A percentile compares a stretch with the other conserved stretches of the same genome.
phyloP scores from a whole-genome alignment of 2,329 filamentous ascomycete genomes.

The Claviceps capensis region DNA sequence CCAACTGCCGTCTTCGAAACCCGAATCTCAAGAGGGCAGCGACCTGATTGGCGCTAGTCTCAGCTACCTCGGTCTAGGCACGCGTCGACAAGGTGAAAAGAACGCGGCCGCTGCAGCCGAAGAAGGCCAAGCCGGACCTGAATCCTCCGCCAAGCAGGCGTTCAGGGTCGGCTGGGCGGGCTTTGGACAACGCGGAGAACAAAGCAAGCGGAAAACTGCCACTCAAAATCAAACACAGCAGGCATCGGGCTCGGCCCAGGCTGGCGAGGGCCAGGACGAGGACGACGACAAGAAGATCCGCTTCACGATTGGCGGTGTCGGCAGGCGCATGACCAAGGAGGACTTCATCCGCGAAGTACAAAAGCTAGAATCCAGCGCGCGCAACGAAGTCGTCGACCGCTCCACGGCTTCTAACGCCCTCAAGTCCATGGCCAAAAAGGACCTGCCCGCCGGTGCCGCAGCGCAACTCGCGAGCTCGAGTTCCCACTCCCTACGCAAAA shows the following conservation, averaged over 20 bases:
- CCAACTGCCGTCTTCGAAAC: slow-evolving; percentile 49
- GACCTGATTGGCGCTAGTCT: slow-evolving; percentile 30
- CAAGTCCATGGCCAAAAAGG: slow-evolving; percentile 35
- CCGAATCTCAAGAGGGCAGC: slow-evolving; percentile 22
- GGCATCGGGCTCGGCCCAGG: neutral
- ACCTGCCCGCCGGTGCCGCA: slow-evolving; percentile 8
- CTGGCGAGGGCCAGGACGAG: neutral
- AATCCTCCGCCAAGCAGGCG: slow-evolving; percentile 24
- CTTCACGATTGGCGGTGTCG: slow-evolving; percentile 63
- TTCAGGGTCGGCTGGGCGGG: slow-evolving; percentile 36
- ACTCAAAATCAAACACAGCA: slow-evolving; percentile 24
- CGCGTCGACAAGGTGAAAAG: slow-evolving; percentile 28
- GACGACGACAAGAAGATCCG: slow-evolving; percentile 59
- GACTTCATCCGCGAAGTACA: slow-evolving; percentile 67
- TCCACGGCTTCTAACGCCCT: slow-evolving; percentile 33
- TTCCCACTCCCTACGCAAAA: neutral
- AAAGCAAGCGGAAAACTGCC: slow-evolving; percentile 24
- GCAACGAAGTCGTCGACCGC: slow-evolving; percentile 38
- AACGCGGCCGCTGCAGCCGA: slow-evolving; percentile 15
- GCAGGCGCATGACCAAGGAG: slow-evolving; percentile 62
- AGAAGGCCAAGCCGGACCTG: slow-evolving; percentile 17
- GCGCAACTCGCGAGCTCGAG: neutral
- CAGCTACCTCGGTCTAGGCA: slow-evolving; percentile 41
- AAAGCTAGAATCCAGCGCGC: slow-evolving; percentile 53
- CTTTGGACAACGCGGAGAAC: slow-evolving; percentile 26